phyloP scores from a whole-genome alignment of 148 eudicot genomes.

The Chenopodium album region DNA sequence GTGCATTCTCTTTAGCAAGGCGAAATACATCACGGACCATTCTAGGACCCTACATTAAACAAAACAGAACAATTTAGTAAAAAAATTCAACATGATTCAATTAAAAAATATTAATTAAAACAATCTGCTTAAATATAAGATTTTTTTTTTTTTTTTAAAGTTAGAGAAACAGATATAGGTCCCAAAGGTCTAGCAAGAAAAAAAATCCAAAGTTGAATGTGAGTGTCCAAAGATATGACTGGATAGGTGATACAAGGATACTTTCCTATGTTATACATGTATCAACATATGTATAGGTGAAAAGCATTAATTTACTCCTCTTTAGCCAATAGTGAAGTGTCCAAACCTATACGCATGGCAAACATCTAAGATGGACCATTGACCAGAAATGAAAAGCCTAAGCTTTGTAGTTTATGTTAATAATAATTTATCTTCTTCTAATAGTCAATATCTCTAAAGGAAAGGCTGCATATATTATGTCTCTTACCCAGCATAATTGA shows the following conservation, averaged over 20 bases:
- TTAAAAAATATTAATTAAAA: background rate
- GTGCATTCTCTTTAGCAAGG: conserved; percentile 96
- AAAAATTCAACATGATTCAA: background rate
- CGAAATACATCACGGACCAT: conserved; percentile 99
- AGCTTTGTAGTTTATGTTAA: background rate
- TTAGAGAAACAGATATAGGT: no score
- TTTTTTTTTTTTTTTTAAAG: no score
- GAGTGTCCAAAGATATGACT: background rate
- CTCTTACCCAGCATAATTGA: background rate
- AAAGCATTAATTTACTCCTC: background rate
- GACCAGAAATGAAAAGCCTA: background rate
- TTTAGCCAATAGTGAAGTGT: background rate
- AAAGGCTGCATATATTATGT: background rate
- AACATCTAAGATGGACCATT: background rate
- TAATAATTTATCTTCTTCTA: background rate
- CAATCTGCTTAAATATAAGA: no score
- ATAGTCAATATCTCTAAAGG: background rate
- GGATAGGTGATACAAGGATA: background rate
- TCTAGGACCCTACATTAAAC: conserved; percentile 64
- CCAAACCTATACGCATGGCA: background rate
- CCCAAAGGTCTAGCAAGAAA: no score
- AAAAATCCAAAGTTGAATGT: background rate
- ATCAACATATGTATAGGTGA: background rate
- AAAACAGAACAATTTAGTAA: conserved; percentile 4
- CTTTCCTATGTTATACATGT: background rate